phyloP scores from a whole-genome alignment of 352 stramenopile genomes.

The Pythium pectinolyticum region DNA sequence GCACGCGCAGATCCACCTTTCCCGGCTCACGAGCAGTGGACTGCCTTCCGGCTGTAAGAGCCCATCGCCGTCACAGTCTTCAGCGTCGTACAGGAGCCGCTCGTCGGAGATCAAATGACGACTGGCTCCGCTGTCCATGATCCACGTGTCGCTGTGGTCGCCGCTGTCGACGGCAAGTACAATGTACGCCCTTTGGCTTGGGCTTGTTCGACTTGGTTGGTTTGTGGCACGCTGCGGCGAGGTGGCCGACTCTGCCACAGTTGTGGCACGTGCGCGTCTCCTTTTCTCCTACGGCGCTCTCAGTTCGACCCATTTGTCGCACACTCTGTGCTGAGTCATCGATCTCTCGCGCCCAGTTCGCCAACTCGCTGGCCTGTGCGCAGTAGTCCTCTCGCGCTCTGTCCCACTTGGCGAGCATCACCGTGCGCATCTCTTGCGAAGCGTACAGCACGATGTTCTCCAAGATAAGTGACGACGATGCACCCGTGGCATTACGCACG shows the following conservation, averaged over 20 bases:
- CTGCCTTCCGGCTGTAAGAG: neutral
- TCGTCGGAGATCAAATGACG: neutral
- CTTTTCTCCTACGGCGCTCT: neutral
- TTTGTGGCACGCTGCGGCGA: neutral
- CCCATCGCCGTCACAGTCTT: neutral
- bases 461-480: constrained; percentile 1
- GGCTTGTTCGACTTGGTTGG: neutral
- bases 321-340: neutral
- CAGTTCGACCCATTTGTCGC: too few relatives aligned
- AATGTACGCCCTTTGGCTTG: neutral
- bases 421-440: neutral
- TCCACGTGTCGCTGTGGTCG: neutral
- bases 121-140: constrained; percentile 3
- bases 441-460: constrained; percentile 12
- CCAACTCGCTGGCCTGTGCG: constrained; percentile 1
- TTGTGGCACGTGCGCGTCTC: neutral
- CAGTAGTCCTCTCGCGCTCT: neutral
- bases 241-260: neutral
- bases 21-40: neutral
- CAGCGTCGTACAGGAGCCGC: neutral
- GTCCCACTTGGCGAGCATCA: constrained; percentile 1
- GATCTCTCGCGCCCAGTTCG: neutral
- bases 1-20: neutral
- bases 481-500: neutral
- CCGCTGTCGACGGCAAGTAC: neutral